Percentiles rank a stretch among this genome's conserved stretches.
Evolutionary conservation across 805 yeast species (phyloP).

Genomic region (Candida xyloterini): DNA sequence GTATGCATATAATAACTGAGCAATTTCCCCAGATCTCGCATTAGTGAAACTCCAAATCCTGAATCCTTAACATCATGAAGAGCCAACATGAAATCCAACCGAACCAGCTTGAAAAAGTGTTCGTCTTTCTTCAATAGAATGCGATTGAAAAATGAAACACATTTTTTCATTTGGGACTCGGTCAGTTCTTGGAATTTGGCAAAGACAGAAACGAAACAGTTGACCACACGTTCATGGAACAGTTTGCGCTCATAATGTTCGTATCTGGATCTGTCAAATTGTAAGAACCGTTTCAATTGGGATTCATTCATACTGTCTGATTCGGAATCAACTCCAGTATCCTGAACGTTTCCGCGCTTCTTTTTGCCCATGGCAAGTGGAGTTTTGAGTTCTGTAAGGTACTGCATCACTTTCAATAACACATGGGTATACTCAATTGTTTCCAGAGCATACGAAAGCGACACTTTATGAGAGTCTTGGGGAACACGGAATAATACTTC

Average conservation of each 20-base stretch:
- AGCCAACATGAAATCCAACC: conserved; percentile 70
- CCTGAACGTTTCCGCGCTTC: conserved; percentile 7
- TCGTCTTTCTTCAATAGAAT: conserved; percentile 62
- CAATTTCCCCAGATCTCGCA: conserved; percentile 64
- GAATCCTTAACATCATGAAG: conserved; percentile 52
- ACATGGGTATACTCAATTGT: conserved; percentile 64
- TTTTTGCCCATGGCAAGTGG: conserved; percentile 28
- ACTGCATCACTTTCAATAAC: conserved; percentile 64
- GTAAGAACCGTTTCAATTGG: conserved; percentile 15
- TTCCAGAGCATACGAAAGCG: conserved; percentile 58
- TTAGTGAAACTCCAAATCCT: conserved; percentile 44
- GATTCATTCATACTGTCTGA: conserved; percentile 10
- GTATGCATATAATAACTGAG: conserved; percentile 62
- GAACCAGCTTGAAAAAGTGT: conserved; percentile 49
- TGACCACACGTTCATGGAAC: conserved; percentile 57
- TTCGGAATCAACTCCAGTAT: conserved; percentile 19
- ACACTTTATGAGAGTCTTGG: conserved; percentile 57
- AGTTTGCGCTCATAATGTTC: conserved; percentile 41
- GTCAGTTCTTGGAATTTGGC: conserved; percentile 59
- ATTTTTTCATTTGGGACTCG: conserved; percentile 56
- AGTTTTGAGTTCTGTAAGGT: conserved; percentile 51
- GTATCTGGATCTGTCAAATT: conserved; percentile 19
- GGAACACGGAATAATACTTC: conserved; percentile 59
- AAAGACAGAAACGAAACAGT: conserved; percentile 62
- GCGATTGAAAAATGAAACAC: conserved; percentile 68